phyloP scores from a whole-genome alignment of 2,329 filamentous ascomycete species.

The Albifimbria verrucaria region DNA sequence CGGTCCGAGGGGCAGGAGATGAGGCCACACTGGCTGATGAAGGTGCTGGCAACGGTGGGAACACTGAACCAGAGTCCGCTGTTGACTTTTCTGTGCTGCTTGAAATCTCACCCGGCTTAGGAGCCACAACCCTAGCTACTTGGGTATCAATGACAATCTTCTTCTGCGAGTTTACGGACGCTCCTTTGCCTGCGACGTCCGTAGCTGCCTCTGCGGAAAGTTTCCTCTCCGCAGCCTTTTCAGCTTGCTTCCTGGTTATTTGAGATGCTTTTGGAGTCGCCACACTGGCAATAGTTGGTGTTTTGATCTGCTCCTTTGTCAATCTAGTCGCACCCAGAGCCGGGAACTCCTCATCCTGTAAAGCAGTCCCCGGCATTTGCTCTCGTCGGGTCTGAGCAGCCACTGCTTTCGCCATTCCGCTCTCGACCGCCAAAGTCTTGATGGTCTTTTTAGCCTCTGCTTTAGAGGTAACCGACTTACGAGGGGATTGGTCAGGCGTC shows the following conservation, averaged over 20 bases:
- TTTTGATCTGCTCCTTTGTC: slow-evolving; percentile 25
- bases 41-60: slow-evolving; percentile 48
- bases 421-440: slow-evolving; percentile 43
- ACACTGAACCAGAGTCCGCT: slow-evolving; percentile 32
- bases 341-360: slow-evolving; percentile 63
- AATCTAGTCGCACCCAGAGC: slow-evolving; percentile 47
- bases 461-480: slow-evolving; percentile 20
- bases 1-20: slow-evolving; percentile 48
- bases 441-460: slow-evolving; percentile 38
- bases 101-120: slow-evolving; percentile 25
- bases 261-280: slow-evolving; percentile 31
- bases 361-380: slow-evolving; percentile 21
- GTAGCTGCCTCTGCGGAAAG: slow-evolving; percentile 12
- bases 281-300: slow-evolving; percentile 25
- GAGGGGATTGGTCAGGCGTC: slow-evolving; percentile 31
- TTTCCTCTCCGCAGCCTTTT: slow-evolving; percentile 25
- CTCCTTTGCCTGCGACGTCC: background rate
- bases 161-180: slow-evolving; percentile 10
- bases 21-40: slow-evolving; percentile 41
- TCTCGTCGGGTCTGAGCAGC: slow-evolving; percentile 31
- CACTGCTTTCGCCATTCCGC: slow-evolving; percentile 44
- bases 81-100: slow-evolving; percentile 29
- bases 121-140: slow-evolving; percentile 34
- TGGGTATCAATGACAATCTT: slow-evolving; percentile 47
- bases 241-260: slow-evolving; percentile 25